phyloP scores from a whole-genome alignment of 2,329 filamentous ascomycete species.

The Colletotrichum tropicicola region DNA sequence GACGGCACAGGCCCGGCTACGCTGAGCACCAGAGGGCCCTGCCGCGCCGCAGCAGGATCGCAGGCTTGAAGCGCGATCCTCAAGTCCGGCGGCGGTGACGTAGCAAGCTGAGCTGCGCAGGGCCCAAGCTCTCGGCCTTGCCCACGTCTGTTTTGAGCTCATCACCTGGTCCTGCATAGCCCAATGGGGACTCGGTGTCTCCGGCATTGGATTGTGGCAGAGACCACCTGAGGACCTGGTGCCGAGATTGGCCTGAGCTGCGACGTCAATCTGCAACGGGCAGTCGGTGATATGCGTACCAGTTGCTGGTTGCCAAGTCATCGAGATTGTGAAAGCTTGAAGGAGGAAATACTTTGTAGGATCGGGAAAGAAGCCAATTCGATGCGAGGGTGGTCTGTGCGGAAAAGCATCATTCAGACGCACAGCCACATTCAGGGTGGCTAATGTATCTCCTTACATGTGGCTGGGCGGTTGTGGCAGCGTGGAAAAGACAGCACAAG shows the following conservation, averaged over 20 bases:
- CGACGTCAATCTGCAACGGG: not conserved
- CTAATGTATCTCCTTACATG: too few relatives aligned
- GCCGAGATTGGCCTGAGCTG: conserved; percentile 1
- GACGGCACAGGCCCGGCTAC: too few relatives aligned
- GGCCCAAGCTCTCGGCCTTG: conserved; percentile 1
- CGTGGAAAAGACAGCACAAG: too few relatives aligned
- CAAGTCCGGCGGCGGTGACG: not conserved
- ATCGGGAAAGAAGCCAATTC: not conserved
- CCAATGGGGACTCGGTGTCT: conserved; percentile 5
- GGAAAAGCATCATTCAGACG: too few relatives aligned
- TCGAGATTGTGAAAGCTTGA: not conserved
- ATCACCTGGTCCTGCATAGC: conserved; percentile 12
- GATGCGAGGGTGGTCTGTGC: too few relatives aligned
- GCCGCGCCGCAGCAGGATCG: not conserved
- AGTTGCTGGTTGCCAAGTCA: not conserved
- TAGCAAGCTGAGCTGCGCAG: not conserved
- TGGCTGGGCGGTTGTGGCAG: too few relatives aligned
- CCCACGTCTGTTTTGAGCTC: not conserved
- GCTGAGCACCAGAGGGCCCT: too few relatives aligned
- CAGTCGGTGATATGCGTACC: not conserved
- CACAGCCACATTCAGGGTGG: too few relatives aligned
- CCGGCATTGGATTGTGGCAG: conserved; percentile 6
- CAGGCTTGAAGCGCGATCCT: not conserved
- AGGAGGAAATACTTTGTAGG: not conserved
- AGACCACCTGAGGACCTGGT: not conserved